Evolutionary conservation across 768 basidiomycete genomes (phyloP).

Genomic region (Tylopilus subfusipes): DNA sequence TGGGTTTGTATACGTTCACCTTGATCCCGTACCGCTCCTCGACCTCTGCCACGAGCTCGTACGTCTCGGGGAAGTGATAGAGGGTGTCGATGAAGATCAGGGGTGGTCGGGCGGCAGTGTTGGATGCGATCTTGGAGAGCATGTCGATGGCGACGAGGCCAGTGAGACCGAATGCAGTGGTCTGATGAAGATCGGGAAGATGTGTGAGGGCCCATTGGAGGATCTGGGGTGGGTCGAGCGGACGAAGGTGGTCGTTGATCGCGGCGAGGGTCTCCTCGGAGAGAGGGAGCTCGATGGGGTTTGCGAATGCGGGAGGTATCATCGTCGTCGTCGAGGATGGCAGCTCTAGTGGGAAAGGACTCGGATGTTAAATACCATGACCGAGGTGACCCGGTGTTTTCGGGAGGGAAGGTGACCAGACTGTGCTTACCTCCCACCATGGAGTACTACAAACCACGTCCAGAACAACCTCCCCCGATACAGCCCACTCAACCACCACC

Average conservation of each 20-base stretch:
- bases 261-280: slow-evolving; percentile 52
- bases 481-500: slow-evolving; percentile 13
- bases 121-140: slow-evolving; percentile 74
- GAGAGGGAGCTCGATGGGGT: slow-evolving; percentile 55
- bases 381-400: no score
- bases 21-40: slow-evolving; percentile 67
- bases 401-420: no score
- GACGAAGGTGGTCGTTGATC: slow-evolving; percentile 72
- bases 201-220: slow-evolving; percentile 80
- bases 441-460: slow-evolving; percentile 30
- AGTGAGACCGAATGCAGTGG: slow-evolving; percentile 95
- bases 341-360: not conserved
- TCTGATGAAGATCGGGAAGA: slow-evolving; percentile 82
- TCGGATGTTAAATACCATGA: not conserved
- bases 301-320: slow-evolving; percentile 8
- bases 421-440: no score
- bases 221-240: slow-evolving; percentile 78
- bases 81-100: slow-evolving; percentile 96
- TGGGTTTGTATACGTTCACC: slow-evolving; percentile 77
- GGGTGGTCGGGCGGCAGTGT: slow-evolving; percentile 52
- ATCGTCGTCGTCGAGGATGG: slow-evolving; percentile 5
- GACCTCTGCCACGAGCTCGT: slow-evolving; percentile 83
- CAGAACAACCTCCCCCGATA: slow-evolving; percentile 17
- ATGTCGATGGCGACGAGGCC: slow-evolving; percentile 94
- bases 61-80: slow-evolving; percentile 93